A percentile compares a stretch with the other conserved stretches of the same genome.
Conservation (phyloP, 2,329 filamentous ascomycete genomes). For the Trichoderma breve region DNA sequence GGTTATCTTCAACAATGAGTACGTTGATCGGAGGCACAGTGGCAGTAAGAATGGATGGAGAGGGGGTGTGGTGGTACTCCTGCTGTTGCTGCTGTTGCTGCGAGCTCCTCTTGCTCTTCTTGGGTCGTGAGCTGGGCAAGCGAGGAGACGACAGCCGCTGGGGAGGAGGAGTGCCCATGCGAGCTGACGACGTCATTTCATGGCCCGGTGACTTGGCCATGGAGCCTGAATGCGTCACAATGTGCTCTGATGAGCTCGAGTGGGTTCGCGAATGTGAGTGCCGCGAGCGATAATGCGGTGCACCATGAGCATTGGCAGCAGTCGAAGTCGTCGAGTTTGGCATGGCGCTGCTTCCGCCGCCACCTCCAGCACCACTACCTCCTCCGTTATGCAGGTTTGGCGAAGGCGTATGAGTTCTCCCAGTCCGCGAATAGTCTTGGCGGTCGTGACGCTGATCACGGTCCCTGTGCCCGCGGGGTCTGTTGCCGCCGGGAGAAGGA, state of each 20-base stretch:
- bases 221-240: slow-evolving; percentile 55
- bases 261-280: slow-evolving; percentile 56
- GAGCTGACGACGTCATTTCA: slow-evolving; percentile 36
- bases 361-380: background rate
- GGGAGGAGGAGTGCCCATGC: slow-evolving; percentile 53
- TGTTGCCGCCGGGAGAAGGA: slow-evolving; percentile 74
- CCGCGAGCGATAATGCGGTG: slow-evolving; percentile 38
- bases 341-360: slow-evolving; percentile 25
- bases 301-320: slow-evolving; percentile 35
- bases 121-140: slow-evolving; percentile 43
- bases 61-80: slow-evolving; percentile 44
- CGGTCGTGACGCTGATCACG: slow-evolving; percentile 40
- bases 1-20: slow-evolving; percentile 96
- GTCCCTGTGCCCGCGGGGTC: slow-evolving; percentile 52
- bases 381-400: slow-evolving; percentile 60
- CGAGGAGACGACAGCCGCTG: slow-evolving; percentile 50
- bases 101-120: slow-evolving; percentile 53
- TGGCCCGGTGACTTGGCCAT: slow-evolving; percentile 53
- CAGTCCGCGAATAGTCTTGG: slow-evolving; percentile 58
- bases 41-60: slow-evolving; percentile 67
- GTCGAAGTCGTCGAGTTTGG: slow-evolving; percentile 39
- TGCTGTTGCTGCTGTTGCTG: slow-evolving; percentile 21
- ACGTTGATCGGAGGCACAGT: slow-evolving; percentile 95
- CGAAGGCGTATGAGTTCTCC: slow-evolving; percentile 75
- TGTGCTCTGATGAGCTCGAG: slow-evolving; percentile 56